Base-by-base conservation (phyloP, 108 stramenopile species). In the Pseudonitzschia delicatissima region DNA sequence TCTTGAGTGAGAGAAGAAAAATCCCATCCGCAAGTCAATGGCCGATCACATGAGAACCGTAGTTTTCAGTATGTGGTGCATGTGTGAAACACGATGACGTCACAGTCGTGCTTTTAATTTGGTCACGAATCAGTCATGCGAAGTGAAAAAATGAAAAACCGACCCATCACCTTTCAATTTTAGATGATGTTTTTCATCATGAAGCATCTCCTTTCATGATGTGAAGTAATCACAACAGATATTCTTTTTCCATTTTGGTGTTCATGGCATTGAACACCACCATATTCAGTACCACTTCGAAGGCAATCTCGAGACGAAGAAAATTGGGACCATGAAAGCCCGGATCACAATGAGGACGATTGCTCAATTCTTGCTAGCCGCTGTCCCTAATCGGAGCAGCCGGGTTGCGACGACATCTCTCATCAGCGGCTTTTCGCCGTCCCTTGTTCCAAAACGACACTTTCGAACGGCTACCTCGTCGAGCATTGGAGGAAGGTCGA, bases 61-160 rank as follows among this genome's bases (percentile, higher is more conserved):
- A n/a, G n/a, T n/a, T n/a, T n/a, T n/a, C n/a, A n/a, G n/a, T n/a
- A n/a, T n/a, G n/a, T n/a, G n/a, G n/a, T n/a, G n/a, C n/a, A n/a
- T n/a, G n/a, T 13, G n/a, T 5, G 57, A 58, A 18, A 31, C 23
- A 37, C 4, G 6, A 34, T 40, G 39, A 40, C 28, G 61, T 29
- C 61, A 40, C 28, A 29, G 28, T 62, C 47, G 47, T 23, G 20
- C 47, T 48, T 48, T 8, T 48, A 39, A 23, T 48, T 48, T 17
- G 23, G 47, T 48, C 47, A 21, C 47, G 47, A 48, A 48, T 48
- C 11, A 21, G 20, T 23, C n/a, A n/a, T n/a, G n/a, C n/a, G n/a
- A n/a, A n/a, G n/a, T n/a, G n/a, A n/a, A n/a, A n/a, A n/a, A n/a
- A n/a, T n/a, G n/a, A n/a, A n/a, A n/a, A n/a, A n/a, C n/a, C n/a